Evolutionary conservation across 768 basidiomycete genomes (phyloP), one percentile per base, ranked within the genome.

Genomic region (Boletus subparvulus): DNA sequence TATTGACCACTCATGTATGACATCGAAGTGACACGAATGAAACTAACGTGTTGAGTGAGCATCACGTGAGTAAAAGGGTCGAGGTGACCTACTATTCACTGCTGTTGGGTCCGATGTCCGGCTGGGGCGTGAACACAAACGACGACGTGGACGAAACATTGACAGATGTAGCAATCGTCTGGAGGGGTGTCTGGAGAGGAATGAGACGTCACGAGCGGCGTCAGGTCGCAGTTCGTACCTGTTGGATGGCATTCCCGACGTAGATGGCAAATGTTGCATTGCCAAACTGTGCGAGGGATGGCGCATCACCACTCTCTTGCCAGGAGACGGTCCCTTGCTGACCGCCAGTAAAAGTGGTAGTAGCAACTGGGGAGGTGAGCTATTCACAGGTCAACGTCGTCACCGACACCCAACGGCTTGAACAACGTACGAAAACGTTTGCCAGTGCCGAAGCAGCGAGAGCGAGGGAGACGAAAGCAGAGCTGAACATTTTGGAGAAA

Each of bases 21-120:
- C 36, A 78, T 60, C 0, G 91, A 92, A 55, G 88, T 81, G 65
- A 89, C 74, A 47, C 90, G 89, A 66, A 94, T 80, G 77, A 94
- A 94, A 77, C 88, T 90, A 55, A 52, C 24, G 19, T 26, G 17
- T 35, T 3, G 43, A 12, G 39, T 50, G 39, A 24, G 39, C 35
- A 11, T 19, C 16, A 48, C 3, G 2, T 1, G 37, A 14, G 14
- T 3, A 32, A 30, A 17, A 21, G 32, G 33, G 7, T 11, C 0
- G 19, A 21, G 3, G 14, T n/a, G 39, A 67, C 82, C 39, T 56
- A 88, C 86, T 90, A 90, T 68, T 80, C 65, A 45, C 50, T 41
- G 63, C 76, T 70, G 68, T 83, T 73, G 16, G 86, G 81, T 4
- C 88, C 88, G 48, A 83, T 81, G 43, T 67, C 62, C 0, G 78